Percentiles rank a stretch among this genome's conserved stretches.
Conservation (phyloP, 345 rosid species). For the Linum tenue region DNA sequence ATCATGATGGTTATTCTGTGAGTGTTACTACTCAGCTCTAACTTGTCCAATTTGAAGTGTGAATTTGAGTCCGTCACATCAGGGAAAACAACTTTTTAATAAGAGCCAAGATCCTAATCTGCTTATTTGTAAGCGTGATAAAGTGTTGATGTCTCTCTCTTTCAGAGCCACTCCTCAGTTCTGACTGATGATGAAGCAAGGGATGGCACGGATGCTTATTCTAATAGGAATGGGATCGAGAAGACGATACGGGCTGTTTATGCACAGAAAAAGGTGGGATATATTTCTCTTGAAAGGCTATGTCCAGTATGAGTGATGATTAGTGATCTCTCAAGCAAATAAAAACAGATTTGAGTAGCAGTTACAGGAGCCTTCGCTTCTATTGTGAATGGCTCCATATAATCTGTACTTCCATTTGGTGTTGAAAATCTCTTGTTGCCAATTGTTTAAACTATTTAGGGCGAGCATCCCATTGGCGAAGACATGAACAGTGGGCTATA, state of each 20-base stretch:
- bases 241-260: slow-evolving; percentile 61
- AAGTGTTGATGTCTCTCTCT: slow-evolving; percentile 11
- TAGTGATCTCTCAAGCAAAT: background rate
- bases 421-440: slow-evolving; percentile 12
- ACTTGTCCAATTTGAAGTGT: slow-evolving; percentile 4
- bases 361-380: background rate
- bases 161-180: slow-evolving; percentile 80
- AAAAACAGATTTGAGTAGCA: background rate
- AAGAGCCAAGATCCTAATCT: background rate
- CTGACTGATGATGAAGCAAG: slow-evolving; percentile 85
- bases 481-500: slow-evolving; percentile 40
- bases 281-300: slow-evolving; percentile 9
- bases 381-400: background rate
- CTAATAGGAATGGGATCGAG: slow-evolving; percentile 41
- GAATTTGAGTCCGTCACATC: background rate
- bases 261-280: slow-evolving; percentile 64
- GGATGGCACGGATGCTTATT: slow-evolving; percentile 33
- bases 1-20: slow-evolving; percentile 80
- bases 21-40: slow-evolving; percentile 25
- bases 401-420: background rate
- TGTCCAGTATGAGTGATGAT: background rate
- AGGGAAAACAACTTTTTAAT: background rate
- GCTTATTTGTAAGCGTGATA: background rate
- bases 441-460: slow-evolving; percentile 21
- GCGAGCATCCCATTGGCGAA: slow-evolving; percentile 40